A percentile compares a stretch with the other conserved stretches of the same genome.
phyloP scores from a whole-genome alignment of 1,284 basidiomycete species.

The Paramarasmius palmivorus region DNA sequence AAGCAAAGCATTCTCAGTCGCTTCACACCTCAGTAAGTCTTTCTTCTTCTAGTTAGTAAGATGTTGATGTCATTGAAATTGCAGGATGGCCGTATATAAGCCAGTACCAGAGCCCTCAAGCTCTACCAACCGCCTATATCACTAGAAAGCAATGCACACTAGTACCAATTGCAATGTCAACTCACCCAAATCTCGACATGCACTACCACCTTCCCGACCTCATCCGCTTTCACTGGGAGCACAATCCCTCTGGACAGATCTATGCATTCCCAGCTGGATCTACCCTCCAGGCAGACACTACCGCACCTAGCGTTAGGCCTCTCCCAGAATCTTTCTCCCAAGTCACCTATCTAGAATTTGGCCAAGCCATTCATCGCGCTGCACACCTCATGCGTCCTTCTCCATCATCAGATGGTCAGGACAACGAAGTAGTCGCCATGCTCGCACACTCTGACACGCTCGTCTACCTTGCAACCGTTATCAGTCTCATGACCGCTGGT shows the following conservation, averaged over 20 bases:
- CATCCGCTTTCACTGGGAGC: conserved; percentile 2
- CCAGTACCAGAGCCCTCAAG: too few relatives aligned
- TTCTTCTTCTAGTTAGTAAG: too few relatives aligned
- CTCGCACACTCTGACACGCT: conserved; percentile 30
- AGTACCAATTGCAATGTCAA: too few relatives aligned
- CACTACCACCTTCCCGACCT: conserved; percentile 5
- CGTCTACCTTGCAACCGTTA: conserved; percentile 29
- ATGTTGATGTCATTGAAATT: too few relatives aligned
- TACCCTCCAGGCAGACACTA: not conserved
- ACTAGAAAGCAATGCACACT: too few relatives aligned
- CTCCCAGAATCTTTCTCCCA: not conserved
- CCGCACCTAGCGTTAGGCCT: not conserved
- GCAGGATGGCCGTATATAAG: too few relatives aligned
- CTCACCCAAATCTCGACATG: conserved; percentile 6
- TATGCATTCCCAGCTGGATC: conserved; percentile 6
- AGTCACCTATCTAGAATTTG: conserved; percentile 9
- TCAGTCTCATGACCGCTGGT: conserved; percentile 24
- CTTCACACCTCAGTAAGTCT: too few relatives aligned
- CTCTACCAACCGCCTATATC: too few relatives aligned
- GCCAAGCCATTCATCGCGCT: conserved; percentile 9
- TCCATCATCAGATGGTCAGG: not conserved
- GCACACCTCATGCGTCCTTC: conserved; percentile 1
- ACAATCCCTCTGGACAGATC: conserved; percentile 4
- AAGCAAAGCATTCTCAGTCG: too few relatives aligned
- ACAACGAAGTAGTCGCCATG: conserved; percentile 24